Conservation (phyloP, 2,329 filamentous ascomycete genomes). For the Venturia oleaginea region DNA sequence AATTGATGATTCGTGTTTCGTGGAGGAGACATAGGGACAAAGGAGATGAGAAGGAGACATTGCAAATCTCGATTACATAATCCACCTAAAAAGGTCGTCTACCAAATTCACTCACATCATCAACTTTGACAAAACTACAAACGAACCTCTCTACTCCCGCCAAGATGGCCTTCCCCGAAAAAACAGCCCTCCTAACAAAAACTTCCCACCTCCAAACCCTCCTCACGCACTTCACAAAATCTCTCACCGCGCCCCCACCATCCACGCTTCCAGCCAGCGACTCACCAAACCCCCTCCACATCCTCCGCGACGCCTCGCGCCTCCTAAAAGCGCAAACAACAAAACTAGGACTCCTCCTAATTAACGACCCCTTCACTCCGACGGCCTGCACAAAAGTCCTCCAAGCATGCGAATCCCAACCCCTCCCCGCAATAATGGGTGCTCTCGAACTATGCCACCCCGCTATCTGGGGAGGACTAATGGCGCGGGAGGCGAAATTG, state of each 20-base stretch:
- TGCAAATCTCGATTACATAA: not conserved
- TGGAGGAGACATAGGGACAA: too few relatives aligned
- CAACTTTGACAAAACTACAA: not conserved
- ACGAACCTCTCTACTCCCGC: not conserved
- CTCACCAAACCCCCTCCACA: conserved; percentile 48
- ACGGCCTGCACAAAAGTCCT: conserved; percentile 64
- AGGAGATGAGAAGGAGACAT: too few relatives aligned
- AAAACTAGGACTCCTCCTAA: conserved; percentile 76
- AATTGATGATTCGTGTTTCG: too few relatives aligned
- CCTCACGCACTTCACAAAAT: conserved; percentile 23
- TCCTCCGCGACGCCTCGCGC: conserved; percentile 62
- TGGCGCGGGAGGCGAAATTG: conserved; percentile 47
- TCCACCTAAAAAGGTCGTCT: not conserved
- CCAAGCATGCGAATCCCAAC: conserved; percentile 59
- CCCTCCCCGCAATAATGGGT: conserved; percentile 66
- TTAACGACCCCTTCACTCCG: conserved; percentile 79
- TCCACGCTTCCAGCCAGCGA: not conserved
- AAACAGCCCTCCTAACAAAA: conserved; percentile 1
- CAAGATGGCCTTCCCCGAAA: not conserved
- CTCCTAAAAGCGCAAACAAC: conserved; percentile 76
- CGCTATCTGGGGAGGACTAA: not conserved
- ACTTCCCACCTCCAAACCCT: conserved; percentile 16
- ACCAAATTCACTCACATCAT: not conserved
- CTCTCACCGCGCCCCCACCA: conserved; percentile 16
- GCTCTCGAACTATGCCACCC: conserved; percentile 36